These are phyloP conservation scores for Ilex asprella DNA, from an alignment of 257 asterid genomes.

Conservation along the genomic window DNA sequence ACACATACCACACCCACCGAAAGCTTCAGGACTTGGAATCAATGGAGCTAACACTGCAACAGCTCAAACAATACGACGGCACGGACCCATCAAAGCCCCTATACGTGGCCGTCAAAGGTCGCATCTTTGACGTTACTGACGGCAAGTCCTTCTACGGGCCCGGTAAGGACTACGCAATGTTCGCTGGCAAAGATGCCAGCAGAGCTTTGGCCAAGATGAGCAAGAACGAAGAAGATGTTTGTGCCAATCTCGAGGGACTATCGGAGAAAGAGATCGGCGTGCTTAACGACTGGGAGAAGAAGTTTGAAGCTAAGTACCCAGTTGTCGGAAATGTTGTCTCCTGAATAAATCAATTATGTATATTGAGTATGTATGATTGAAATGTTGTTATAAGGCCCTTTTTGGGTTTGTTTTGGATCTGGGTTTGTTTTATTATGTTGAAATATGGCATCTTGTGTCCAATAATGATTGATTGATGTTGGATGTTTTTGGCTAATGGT, in stretches of 20 bases:
- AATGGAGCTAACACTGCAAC: constrained; percentile 64
- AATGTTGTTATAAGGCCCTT: too few relatives aligned
- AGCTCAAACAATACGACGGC: constrained; percentile 77
- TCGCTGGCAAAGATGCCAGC: constrained; percentile 96
- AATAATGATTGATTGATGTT: too few relatives aligned
- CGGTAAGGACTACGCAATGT: constrained; percentile 70
- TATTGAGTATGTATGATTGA: background rate
- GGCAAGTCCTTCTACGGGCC: constrained; percentile 92
- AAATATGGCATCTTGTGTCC: too few relatives aligned
- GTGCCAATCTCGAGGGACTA: constrained; percentile 59
- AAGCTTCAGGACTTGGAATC: background rate
- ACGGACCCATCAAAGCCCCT: constrained; percentile 81
- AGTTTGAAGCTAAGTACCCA: constrained; percentile 92
- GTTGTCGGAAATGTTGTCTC: constrained; percentile 52
- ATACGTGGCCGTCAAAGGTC: constrained; percentile 73
- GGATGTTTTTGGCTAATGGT: too few relatives aligned
- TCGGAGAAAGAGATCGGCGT: constrained; percentile 81
- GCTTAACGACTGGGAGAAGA: constrained; percentile 91
- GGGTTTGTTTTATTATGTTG: too few relatives aligned
- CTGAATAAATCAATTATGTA: too few relatives aligned
- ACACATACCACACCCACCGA: too few relatives aligned
- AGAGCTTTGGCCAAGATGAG: constrained; percentile 98
- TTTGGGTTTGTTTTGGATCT: too few relatives aligned
- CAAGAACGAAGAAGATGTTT: constrained; percentile 66
- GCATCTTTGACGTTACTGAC: constrained; percentile 70